A percentile compares a stretch with the other conserved stretches of the same genome.
Evolutionary conservation across 1,284 basidiomycete species (phyloP).

Genomic region (Ceraceosorus bombacis): DNA sequence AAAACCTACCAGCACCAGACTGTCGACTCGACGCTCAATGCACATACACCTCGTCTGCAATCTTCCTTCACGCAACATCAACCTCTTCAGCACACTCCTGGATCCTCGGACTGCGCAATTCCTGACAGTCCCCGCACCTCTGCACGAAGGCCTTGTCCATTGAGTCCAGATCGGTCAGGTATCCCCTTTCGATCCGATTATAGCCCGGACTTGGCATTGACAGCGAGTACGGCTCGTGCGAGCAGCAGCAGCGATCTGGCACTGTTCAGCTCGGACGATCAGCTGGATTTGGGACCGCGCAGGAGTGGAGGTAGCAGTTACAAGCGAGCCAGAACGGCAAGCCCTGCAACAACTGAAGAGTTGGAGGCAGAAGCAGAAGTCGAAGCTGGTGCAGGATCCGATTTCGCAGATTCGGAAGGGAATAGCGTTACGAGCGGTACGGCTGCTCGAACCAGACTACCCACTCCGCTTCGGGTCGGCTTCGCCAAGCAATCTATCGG

Average conservation of each 20-base stretch:
- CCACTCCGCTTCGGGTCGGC: not conserved
- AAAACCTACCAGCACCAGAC: too few relatives aligned
- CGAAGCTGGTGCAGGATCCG: not conserved
- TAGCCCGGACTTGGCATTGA: too few relatives aligned
- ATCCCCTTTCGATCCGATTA: too few relatives aligned
- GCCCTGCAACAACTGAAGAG: slow-evolving; percentile 13
- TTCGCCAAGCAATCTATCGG: slow-evolving; percentile 3
- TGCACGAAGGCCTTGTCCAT: too few relatives aligned
- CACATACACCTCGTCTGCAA: too few relatives aligned
- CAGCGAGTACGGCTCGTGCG: not conserved
- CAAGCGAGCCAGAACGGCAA: slow-evolving; percentile 18
- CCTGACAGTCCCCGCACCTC: too few relatives aligned
- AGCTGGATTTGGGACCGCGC: not conserved
- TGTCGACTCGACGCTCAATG: too few relatives aligned
- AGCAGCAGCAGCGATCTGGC: not conserved
- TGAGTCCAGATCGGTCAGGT: too few relatives aligned
- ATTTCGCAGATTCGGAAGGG: not conserved
- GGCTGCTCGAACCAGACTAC: slow-evolving; percentile 1
- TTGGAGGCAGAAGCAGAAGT: not conserved
- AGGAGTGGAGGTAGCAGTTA: not conserved
- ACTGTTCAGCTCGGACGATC: not conserved
- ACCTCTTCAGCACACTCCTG: too few relatives aligned
- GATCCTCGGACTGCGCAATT: too few relatives aligned
- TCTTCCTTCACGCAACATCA: too few relatives aligned
- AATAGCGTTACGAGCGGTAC: not conserved